A percentile compares a stretch with the other conserved stretches of the same genome.
Conservation (phyloP, 1,284 basidiomycete genomes). For the Leccinum cinnamomeum region DNA sequence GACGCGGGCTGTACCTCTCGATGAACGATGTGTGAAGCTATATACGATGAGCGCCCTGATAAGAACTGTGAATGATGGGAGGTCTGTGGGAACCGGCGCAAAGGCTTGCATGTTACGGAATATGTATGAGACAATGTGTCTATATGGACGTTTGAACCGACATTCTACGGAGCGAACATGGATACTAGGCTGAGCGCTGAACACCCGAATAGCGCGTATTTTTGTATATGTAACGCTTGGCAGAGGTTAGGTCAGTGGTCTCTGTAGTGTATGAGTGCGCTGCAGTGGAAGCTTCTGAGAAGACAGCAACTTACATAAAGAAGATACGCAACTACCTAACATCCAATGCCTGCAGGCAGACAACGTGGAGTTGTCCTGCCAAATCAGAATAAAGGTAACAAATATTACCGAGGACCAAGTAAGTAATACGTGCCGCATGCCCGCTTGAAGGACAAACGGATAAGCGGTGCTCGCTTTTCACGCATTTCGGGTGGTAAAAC, state of each 20-base stretch:
- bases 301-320: slow-evolving; percentile 35
- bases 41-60: slow-evolving; percentile 39
- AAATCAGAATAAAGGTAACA: slow-evolving; percentile 31
- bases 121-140: slow-evolving; percentile 3
- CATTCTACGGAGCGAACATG: not conserved
- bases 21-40: slow-evolving; percentile 38
- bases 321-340: slow-evolving; percentile 29
- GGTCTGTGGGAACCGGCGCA: slow-evolving; percentile 33
- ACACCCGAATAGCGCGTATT: not conserved
- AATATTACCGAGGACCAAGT: slow-evolving; percentile 37
- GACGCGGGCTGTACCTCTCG: slow-evolving; percentile 29
- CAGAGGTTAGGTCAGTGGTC: not conserved
- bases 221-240: not conserved
- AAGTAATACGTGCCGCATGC: slow-evolving; percentile 36
- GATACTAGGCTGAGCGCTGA: not conserved
- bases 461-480: slow-evolving; percentile 53
- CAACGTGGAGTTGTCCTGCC: slow-evolving; percentile 51
- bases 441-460: slow-evolving; percentile 37
- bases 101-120: slow-evolving; percentile 17
- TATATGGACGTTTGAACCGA: slow-evolving; percentile 3
- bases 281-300: slow-evolving; percentile 7
- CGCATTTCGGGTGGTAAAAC: slow-evolving; percentile 40
- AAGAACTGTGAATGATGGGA: slow-evolving; percentile 47
- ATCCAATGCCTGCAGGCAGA: slow-evolving; percentile 63
- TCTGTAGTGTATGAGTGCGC: not conserved